These are phyloP conservation scores for Paragyromitra xinjiangensis DNA, from an alignment of 495 filamentous ascomycete species.

Conservation along the genomic window DNA sequence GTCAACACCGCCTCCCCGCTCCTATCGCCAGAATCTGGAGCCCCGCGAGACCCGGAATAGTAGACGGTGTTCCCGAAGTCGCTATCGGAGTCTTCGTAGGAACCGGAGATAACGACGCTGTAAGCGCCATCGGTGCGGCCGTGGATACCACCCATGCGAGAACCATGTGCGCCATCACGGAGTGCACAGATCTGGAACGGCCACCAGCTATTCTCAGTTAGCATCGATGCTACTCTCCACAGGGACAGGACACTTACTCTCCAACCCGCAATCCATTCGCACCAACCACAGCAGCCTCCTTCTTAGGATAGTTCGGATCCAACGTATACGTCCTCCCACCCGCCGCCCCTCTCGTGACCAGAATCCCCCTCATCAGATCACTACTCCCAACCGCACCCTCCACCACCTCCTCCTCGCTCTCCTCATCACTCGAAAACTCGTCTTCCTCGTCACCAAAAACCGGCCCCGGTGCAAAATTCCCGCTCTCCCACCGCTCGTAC, in stretches of 20 bases:
- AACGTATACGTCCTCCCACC: conserved; percentile 53
- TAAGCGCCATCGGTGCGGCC: conserved; percentile 61
- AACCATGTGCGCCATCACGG: conserved; percentile 65
- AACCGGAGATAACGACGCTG: conserved; percentile 61
- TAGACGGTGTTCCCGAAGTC: conserved; percentile 62
- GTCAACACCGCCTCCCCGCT: conserved; percentile 45
- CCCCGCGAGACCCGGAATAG: conserved; percentile 62
- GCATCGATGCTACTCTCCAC: neutral
- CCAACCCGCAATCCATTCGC: conserved; percentile 62
- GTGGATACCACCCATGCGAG: conserved; percentile 61
- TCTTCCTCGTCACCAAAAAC: conserved; percentile 4
- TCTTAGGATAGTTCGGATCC: conserved; percentile 50
- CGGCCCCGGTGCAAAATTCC: conserved; percentile 31
- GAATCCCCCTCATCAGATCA: conserved; percentile 60
- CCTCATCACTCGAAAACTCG: conserved; percentile 34
- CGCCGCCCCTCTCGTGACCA: conserved; percentile 8
- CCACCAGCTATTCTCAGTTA: conserved; percentile 61
- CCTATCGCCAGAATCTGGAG: conserved; percentile 40
- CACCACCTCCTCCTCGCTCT: conserved; percentile 23
- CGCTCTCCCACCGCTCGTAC: conserved; percentile 30
- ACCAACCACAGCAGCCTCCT: conserved; percentile 60
- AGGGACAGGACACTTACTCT: conserved; percentile 26
- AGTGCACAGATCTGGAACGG: conserved; percentile 63
- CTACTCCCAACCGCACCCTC: neutral
- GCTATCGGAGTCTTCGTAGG: conserved; percentile 61